These are phyloP conservation scores for Tetrapisispora nanseiensis DNA, from an alignment of 805 yeast genomes.

Conservation along the genomic window DNA sequence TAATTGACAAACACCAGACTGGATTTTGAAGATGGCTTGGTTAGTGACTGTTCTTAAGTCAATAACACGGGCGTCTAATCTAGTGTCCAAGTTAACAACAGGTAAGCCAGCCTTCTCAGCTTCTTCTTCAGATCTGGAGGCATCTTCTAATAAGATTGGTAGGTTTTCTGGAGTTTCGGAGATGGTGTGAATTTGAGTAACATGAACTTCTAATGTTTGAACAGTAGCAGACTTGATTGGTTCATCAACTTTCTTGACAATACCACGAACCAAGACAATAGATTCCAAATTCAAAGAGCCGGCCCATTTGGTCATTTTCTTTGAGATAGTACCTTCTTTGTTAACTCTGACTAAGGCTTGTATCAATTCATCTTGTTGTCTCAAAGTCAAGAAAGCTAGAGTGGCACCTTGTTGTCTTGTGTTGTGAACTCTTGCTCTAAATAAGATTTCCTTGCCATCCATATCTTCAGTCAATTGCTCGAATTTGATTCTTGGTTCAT, in stretches of 20 bases:
- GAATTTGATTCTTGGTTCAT: constrained; percentile 51
- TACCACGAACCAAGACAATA: constrained; percentile 85
- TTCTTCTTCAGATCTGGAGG: constrained; percentile 86
- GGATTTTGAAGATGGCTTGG: constrained; percentile 93
- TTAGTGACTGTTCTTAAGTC: constrained; percentile 95
- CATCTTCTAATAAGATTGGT: constrained; percentile 94
- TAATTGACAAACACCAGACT: constrained; percentile 76
- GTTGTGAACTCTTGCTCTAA: constrained; percentile 91
- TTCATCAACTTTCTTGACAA: constrained; percentile 74
- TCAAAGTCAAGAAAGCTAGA: constrained; percentile 78
- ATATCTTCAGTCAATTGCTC: constrained; percentile 33
- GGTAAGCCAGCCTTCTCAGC: constrained; percentile 90
- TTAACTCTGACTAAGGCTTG: constrained; percentile 80
- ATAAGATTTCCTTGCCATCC: constrained; percentile 61
- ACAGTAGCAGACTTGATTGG: constrained; percentile 83
- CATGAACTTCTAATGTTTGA: constrained; percentile 78
- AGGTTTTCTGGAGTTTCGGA: constrained; percentile 85
- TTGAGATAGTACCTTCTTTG: constrained; percentile 60
- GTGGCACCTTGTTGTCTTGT: constrained; percentile 95
- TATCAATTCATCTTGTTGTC: constrained; percentile 77
- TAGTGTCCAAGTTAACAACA: constrained; percentile 89
- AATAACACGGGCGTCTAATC: constrained; percentile 90
- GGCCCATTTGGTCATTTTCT: constrained; percentile 96
- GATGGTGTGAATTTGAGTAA: constrained; percentile 63
- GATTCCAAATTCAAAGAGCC: constrained; percentile 78